phyloP scores from a whole-genome alignment of 352 stramenopile genomes.

The Plasmopara halstedii region DNA sequence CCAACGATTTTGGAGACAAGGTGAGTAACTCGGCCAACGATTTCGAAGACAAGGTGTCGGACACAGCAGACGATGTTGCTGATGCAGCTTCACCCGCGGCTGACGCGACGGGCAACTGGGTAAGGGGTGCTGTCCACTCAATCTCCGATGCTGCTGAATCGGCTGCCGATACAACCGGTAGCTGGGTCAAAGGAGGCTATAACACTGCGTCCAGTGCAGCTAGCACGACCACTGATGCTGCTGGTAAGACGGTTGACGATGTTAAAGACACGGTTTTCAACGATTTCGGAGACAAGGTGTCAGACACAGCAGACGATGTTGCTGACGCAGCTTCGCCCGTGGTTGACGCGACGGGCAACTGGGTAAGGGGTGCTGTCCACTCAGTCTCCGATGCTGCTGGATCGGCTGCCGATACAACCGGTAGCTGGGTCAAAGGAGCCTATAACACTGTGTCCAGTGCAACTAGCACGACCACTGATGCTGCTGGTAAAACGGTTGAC shows the following conservation, averaged over 20 bases:
- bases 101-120: slow-evolving; percentile 11
- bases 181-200: slow-evolving; percentile 10
- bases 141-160: slow-evolving; percentile 9
- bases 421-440: slow-evolving; percentile 14
- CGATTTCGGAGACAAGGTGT: slow-evolving; percentile 1
- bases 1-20: too few relatives aligned
- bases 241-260: too few relatives aligned
- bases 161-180: slow-evolving; percentile 11
- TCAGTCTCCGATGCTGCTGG: slow-evolving; percentile 13
- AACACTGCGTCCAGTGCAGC: slow-evolving; percentile 8
- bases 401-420: slow-evolving; percentile 7
- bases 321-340: slow-evolving; percentile 5
- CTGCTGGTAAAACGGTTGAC: slow-evolving; percentile 8
- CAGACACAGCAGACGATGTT: slow-evolving; percentile 1
- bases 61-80: slow-evolving; percentile 2
- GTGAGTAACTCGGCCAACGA: too few relatives aligned
- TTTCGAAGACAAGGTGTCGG: slow-evolving; percentile 1
- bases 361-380: slow-evolving; percentile 7
- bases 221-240: background rate
- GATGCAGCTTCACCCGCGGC: slow-evolving; percentile 7
- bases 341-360: slow-evolving; percentile 11
- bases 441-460: slow-evolving; percentile 9
- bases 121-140: slow-evolving; percentile 7
- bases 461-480: background rate
- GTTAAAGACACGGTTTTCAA: too few relatives aligned